phyloP scores from a whole-genome alignment of 2,329 filamentous ascomycete genomes.

The Verticillium alfalfae region DNA sequence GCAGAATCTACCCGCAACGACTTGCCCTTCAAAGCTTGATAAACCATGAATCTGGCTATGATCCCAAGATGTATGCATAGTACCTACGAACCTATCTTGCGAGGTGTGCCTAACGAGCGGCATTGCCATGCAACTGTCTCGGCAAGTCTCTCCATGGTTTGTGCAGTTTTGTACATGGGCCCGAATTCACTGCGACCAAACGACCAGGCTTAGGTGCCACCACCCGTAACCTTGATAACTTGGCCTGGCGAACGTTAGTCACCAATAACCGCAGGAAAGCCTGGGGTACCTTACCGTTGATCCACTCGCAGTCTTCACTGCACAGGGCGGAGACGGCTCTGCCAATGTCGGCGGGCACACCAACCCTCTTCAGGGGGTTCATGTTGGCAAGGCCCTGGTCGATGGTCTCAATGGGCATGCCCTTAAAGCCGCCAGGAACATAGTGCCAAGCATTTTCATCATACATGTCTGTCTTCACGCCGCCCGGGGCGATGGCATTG shows the following conservation, averaged over 20 bases:
- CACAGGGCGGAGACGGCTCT: conserved; percentile 51
- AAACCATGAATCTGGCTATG: no score
- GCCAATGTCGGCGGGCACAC: conserved; percentile 52
- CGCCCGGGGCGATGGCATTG: conserved; percentile 67
- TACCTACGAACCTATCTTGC: no score
- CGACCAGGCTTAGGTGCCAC: conserved; percentile 12
- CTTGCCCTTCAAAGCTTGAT: no score
- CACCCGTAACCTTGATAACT: conserved; percentile 32
- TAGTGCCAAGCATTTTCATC: conserved; percentile 64
- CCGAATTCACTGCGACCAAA: background rate
- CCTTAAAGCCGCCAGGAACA: conserved; percentile 49
- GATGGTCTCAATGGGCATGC: conserved; percentile 46
- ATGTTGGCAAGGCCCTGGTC: conserved; percentile 48
- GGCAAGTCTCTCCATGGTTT: no score
- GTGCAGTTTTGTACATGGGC: no score
- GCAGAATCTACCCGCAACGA: no score
- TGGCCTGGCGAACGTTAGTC: conserved; percentile 31
- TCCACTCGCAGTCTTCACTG: conserved; percentile 57
- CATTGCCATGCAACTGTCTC: no score
- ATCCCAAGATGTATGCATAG: no score
- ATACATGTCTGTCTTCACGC: conserved; percentile 76
- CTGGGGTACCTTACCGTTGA: conserved; percentile 46
- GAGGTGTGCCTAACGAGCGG: no score
- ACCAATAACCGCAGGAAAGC: conserved; percentile 48
- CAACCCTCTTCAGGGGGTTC: conserved; percentile 55